Conservation (phyloP, 1,284 basidiomycete genomes). For the Cystobasidiaceae sp. region DNA sequence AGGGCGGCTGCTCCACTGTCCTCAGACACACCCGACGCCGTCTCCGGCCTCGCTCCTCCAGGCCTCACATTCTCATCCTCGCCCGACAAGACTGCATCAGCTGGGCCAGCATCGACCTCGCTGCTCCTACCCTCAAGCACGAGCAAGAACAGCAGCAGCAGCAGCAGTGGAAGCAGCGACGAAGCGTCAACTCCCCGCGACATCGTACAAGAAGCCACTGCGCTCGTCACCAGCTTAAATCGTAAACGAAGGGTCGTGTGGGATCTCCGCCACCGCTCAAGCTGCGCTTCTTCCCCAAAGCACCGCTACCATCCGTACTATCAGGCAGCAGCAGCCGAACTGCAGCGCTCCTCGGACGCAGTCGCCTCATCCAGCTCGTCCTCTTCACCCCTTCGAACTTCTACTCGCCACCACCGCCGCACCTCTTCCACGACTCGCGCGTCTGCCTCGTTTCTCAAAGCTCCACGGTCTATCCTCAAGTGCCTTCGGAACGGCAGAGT, state of each 20-base stretch:
- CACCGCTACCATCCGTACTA: slow-evolving; percentile 22
- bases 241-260: slow-evolving; percentile 9
- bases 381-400: neutral
- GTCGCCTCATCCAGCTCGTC: too few relatives aligned
- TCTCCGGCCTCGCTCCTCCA: neutral
- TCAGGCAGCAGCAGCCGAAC: neutral
- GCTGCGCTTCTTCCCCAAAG: slow-evolving; percentile 24
- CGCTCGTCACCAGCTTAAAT: neutral
- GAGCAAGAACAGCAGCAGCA: slow-evolving; percentile 5
- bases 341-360: too few relatives aligned
- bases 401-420: too few relatives aligned
- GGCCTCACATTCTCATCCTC: neutral
- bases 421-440: neutral
- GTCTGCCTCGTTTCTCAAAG: neutral
- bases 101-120: too few relatives aligned
- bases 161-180: neutral
- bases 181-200: neutral
- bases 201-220: neutral
- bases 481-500: slow-evolving; percentile 7
- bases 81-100: too few relatives aligned
- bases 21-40: too few relatives aligned
- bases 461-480: slow-evolving; percentile 19
- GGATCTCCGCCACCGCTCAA: slow-evolving; percentile 12
- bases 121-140: neutral
- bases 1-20: too few relatives aligned